Percentiles rank a stretch among this genome's conserved stretches.
Evolutionary conservation across 2,329 filamentous ascomycete species (phyloP).

Genomic region (Colletotrichum euphorbiae): DNA sequence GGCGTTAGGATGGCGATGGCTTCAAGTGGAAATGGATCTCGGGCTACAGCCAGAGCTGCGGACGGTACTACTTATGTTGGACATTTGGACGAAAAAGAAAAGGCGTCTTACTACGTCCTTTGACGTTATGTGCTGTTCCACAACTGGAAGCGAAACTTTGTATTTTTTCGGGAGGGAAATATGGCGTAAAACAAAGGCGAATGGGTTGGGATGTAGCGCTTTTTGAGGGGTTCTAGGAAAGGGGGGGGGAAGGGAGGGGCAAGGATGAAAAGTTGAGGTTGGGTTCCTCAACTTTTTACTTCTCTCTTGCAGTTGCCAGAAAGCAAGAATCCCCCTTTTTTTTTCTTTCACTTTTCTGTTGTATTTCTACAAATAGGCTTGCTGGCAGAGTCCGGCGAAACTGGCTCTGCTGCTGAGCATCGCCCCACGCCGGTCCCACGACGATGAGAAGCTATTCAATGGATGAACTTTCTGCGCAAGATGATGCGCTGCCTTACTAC

Average conservation of each 20-base stretch:
- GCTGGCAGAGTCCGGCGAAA: no score
- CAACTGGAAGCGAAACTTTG: conserved; percentile 1
- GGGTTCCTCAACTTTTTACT: conserved; percentile 5
- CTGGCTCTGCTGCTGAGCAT: no score
- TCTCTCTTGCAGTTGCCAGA: neutral
- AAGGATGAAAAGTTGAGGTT: conserved; percentile 5
- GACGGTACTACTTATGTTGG: neutral
- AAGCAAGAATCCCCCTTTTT: no score
- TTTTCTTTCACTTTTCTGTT: no score
- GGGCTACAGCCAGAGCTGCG: conserved; percentile 20
- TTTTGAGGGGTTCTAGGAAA: conserved; percentile 14
- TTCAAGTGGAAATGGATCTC: conserved; percentile 14
- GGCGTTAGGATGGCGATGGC: conserved; percentile 36
- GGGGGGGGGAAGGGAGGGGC: neutral
- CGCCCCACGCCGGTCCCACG: no score
- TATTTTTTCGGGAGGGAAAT: conserved; percentile 8
- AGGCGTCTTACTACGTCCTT: no score
- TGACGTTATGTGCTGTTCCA: neutral
- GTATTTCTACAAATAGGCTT: no score
- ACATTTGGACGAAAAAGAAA: neutral
- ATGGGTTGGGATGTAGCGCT: neutral
- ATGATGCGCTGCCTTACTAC: no score
- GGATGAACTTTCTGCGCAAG: no score
- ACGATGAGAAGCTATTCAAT: no score
- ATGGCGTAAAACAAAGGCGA: conserved; percentile 26